Evolutionary conservation across 257 asterid species (phyloP).

Genomic region (Prunella vulgaris): DNA sequence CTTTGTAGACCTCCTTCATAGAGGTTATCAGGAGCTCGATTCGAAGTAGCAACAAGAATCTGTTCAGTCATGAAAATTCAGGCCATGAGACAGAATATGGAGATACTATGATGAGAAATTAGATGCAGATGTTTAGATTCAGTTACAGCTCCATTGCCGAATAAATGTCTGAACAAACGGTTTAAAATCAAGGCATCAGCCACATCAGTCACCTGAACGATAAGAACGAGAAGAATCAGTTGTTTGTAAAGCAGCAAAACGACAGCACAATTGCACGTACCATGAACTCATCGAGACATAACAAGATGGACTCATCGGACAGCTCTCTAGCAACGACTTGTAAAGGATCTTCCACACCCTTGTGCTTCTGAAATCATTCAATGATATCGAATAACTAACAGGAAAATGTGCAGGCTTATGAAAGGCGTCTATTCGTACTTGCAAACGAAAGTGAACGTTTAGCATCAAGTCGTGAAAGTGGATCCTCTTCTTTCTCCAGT

Average conservation of each 20-base stretch:
- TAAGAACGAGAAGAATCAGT: not conserved
- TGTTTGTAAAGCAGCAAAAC: not conserved
- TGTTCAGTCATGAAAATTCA: constrained; percentile 20
- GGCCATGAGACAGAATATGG: not conserved
- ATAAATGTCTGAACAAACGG: constrained; percentile 65
- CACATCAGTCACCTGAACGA: constrained; percentile 67
- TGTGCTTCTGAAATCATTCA: constrained; percentile 56
- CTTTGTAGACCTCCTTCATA: constrained; percentile 83
- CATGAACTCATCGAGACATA: constrained; percentile 90
- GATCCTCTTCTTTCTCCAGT: constrained; percentile 82
- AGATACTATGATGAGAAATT: not conserved
- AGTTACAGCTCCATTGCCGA: constrained; percentile 68
- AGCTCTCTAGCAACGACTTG: constrained; percentile 81
- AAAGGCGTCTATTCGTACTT: constrained; percentile 30
- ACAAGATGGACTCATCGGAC: constrained; percentile 63
- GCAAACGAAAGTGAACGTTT: constrained; percentile 75
- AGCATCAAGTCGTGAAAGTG: constrained; percentile 90
- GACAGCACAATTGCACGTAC: constrained; percentile 26
- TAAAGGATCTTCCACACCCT: constrained; percentile 72
- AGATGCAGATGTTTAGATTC: not conserved
- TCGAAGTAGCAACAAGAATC: constrained; percentile 86
- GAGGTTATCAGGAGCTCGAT: constrained; percentile 84
- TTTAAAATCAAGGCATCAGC: constrained; percentile 75
- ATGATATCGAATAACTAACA: not conserved
- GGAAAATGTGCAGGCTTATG: not conserved